Evolutionary conservation across 345 rosid species (phyloP).

Genomic region (Abelmoschus esculentus): DNA sequence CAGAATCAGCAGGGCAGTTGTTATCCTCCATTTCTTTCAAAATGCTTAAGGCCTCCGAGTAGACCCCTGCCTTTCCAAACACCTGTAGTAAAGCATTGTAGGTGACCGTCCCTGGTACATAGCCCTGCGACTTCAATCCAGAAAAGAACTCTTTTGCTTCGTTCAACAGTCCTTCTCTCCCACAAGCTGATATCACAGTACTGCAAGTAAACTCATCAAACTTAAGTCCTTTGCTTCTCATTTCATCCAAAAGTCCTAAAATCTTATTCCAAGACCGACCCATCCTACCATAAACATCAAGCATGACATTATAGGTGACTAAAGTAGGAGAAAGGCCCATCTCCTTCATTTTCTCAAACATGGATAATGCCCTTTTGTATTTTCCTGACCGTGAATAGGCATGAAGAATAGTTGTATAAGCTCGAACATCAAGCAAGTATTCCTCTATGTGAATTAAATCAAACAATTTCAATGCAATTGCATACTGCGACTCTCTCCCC

Average conservation of each 20-base stretch:
- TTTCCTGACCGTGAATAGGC: constrained; percentile 54
- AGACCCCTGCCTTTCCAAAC: constrained; percentile 71
- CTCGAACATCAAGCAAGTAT: constrained; percentile 57
- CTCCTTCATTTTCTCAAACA: constrained; percentile 69
- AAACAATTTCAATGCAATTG: constrained; percentile 56
- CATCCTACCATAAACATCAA: constrained; percentile 82
- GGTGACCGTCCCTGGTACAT: constrained; percentile 71
- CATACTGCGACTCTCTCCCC: constrained; percentile 62
- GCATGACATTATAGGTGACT: constrained; percentile 88
- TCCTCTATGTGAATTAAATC: constrained; percentile 56
- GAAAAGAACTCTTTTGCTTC: constrained; percentile 70
- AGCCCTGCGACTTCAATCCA: constrained; percentile 60
- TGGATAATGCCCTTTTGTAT: constrained; percentile 42
- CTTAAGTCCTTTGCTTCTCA: constrained; percentile 46
- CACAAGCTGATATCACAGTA: constrained; percentile 82
- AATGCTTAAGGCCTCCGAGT: constrained; percentile 59
- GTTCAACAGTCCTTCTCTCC: constrained; percentile 66
- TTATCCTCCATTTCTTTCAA: constrained; percentile 85
- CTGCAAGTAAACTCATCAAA: constrained; percentile 89
- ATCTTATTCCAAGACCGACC: constrained; percentile 74
- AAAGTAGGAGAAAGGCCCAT: constrained; percentile 61
- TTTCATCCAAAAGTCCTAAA: constrained; percentile 55
- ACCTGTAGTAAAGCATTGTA: constrained; percentile 74
- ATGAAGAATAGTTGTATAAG: constrained; percentile 68
- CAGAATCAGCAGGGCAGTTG: constrained; percentile 55